A percentile compares a stretch with the other conserved stretches of the same genome.
These are phyloP conservation scores for Alternaria arbusti DNA, from an alignment of 2,329 filamentous ascomycete species.

Conservation along the genomic window DNA sequence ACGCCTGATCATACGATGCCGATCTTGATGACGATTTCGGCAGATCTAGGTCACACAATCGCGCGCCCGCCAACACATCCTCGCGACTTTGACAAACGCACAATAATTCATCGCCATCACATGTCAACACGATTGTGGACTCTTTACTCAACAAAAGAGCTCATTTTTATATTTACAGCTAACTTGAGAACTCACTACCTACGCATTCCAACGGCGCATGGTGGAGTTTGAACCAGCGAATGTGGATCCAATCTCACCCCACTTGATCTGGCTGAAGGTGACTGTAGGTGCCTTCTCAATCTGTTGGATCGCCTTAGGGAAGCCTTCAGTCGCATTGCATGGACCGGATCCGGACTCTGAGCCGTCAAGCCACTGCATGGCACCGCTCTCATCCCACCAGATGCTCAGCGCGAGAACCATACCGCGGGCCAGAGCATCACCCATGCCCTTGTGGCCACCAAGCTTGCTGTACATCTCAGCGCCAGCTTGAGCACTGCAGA, in stretches of 20 bases:
- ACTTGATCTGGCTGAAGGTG: conserved; percentile 63
- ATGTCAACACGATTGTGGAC: background rate
- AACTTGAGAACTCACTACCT: background rate
- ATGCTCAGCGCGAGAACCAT: conserved; percentile 63
- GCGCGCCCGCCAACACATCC: background rate
- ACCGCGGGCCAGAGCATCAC: conserved; percentile 55
- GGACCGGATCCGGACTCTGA: conserved; percentile 55
- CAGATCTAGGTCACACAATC: background rate
- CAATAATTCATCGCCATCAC: background rate
- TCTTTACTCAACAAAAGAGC: background rate
- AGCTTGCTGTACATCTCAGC: conserved; percentile 41
- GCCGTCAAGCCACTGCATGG: conserved; percentile 65
- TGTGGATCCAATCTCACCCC: conserved; percentile 67
- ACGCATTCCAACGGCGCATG: conserved; percentile 21
- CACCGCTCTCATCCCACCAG: conserved; percentile 61
- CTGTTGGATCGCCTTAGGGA: conserved; percentile 56
- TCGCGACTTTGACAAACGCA: background rate
- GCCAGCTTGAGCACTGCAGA: conserved; percentile 35
- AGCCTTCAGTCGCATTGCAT: conserved; percentile 61
- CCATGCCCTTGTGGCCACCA: conserved; percentile 56
- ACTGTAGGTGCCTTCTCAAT: conserved; percentile 59
- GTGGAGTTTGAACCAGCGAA: conserved; percentile 38
- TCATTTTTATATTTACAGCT: background rate
- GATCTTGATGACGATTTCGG: no score
- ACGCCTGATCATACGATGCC: background rate